These are phyloP conservation scores for Neoascochyta sp. DNA, from an alignment of 2,329 filamentous ascomycete species.

Conservation along the genomic window DNA sequence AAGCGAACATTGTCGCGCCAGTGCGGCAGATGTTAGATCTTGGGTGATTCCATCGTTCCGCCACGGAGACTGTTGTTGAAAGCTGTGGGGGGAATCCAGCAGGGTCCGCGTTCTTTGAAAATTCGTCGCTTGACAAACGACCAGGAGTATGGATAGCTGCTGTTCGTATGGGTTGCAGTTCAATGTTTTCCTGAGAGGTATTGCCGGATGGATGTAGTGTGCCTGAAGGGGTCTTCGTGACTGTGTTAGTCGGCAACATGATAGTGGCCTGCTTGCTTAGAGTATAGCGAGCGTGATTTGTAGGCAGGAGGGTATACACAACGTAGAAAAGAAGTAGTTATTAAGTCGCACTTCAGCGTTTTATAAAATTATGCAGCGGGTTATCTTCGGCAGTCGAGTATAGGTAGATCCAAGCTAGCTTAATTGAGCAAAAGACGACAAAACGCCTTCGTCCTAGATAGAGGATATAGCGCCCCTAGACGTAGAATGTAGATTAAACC, in stretches of 20 bases:
- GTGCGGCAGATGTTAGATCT: slow-evolving; percentile 56
- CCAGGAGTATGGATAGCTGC: slow-evolving; percentile 2
- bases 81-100: slow-evolving; percentile 43
- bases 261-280: too few species aligned
- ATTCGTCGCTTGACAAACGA: slow-evolving; percentile 1
- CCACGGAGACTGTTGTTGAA: slow-evolving; percentile 37
- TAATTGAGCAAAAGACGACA: too few species aligned
- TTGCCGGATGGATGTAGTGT: slow-evolving; percentile 1
- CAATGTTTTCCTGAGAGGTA: slow-evolving; percentile 5
- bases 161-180: slow-evolving; percentile 6
- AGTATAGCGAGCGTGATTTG: too few species aligned
- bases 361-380: too few species aligned
- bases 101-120: slow-evolving; percentile 15
- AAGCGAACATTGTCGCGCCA: slow-evolving; percentile 54
- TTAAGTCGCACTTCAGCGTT: too few species aligned
- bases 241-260: slow-evolving; percentile 11
- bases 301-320: too few species aligned
- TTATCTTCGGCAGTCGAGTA: too few species aligned
- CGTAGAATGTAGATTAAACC: too few species aligned
- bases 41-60: slow-evolving; percentile 60
- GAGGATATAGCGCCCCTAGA: too few species aligned
- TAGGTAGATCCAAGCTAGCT: too few species aligned
- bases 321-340: too few species aligned
- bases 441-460: too few species aligned
- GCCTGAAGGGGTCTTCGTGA: slow-evolving; percentile 2